Evolutionary conservation across 345 rosid genomes (phyloP).

Genomic region (Erodium maritimum): DNA sequence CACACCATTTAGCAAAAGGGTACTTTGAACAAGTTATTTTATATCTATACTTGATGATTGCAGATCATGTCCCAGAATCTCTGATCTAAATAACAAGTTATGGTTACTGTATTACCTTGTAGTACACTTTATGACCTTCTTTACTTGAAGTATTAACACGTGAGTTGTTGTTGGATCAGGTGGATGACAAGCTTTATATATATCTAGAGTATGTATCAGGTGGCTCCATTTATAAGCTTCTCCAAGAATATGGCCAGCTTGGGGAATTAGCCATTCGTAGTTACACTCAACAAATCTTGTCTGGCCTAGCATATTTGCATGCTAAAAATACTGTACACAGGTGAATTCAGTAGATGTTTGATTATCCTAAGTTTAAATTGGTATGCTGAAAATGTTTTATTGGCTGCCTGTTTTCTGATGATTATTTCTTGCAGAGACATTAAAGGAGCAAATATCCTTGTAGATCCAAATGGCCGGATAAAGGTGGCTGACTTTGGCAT

Average conservation of each 20-base stretch:
- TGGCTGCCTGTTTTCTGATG: not conserved
- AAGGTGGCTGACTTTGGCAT: conserved; percentile 81
- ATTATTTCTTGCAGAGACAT: conserved; percentile 40
- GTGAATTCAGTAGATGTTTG: conserved; percentile 19
- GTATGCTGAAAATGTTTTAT: not conserved
- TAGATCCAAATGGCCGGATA: conserved; percentile 64
- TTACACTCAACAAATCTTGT: conserved; percentile 66
- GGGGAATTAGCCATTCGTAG: conserved; percentile 57
- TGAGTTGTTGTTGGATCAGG: conserved; percentile 24
- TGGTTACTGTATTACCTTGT: not conserved
- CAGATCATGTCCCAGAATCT: not conserved
- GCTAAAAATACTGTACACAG: conserved; percentile 62
- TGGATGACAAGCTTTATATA: conserved; percentile 52
- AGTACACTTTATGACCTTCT: not conserved
- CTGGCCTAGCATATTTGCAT: conserved; percentile 62
- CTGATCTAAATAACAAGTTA: not conserved
- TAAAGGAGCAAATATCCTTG: conserved; percentile 75
- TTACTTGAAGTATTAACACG: conserved; percentile 3
- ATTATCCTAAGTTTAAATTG: not conserved
- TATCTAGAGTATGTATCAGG: conserved; percentile 75
- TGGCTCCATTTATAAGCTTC: conserved; percentile 71
- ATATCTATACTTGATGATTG: not conserved
- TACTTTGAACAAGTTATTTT: not conserved
- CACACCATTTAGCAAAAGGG: not conserved
- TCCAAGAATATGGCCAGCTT: conserved; percentile 65